These are phyloP conservation scores for Ogataea degrootiae DNA, from an alignment of 805 yeast species.

Conservation along the genomic window DNA sequence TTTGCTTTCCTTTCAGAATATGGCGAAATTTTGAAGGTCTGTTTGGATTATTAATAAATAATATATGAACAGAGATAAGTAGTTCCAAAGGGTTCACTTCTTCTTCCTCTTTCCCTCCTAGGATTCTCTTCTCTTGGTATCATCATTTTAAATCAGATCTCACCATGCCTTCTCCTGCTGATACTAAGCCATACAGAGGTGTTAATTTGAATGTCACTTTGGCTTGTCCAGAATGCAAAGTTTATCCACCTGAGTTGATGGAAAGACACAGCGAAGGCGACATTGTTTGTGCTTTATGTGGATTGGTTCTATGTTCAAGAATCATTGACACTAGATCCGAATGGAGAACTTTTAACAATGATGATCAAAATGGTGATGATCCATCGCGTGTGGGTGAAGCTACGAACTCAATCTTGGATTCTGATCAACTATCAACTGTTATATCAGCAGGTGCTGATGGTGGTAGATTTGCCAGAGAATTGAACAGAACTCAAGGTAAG, in stretches of 20 bases:
- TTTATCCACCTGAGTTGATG: conserved; percentile 89
- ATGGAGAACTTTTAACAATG: conserved; percentile 98
- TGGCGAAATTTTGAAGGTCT: too few relatives aligned
- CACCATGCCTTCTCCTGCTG: conserved; percentile 21
- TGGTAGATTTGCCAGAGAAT: conserved; percentile 79
- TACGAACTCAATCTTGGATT: conserved; percentile 84
- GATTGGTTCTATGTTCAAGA: conserved; percentile 85
- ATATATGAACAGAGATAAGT: too few relatives aligned
- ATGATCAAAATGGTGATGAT: conserved; percentile 96
- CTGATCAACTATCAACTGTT: conserved; percentile 87
- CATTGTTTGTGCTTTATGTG: conserved; percentile 97
- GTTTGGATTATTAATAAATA: too few relatives aligned
- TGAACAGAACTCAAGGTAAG: conserved; percentile 84
- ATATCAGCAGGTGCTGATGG: conserved; percentile 86
- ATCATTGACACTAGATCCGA: conserved; percentile 94
- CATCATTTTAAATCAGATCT: not conserved
- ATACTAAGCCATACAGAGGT: conserved; percentile 39
- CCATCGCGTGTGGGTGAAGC: conserved; percentile 99
- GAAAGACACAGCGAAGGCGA: conserved; percentile 97
- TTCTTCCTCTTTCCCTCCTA: too few relatives aligned
- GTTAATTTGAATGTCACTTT: conserved; percentile 84
- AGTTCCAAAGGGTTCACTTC: too few relatives aligned
- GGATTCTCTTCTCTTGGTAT: conserved; percentile 2
- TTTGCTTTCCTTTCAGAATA: too few relatives aligned
- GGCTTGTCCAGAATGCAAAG: conserved; percentile 94